A percentile compares a stretch with the other conserved stretches of the same genome.
phyloP scores from a whole-genome alignment of 192 early-diverging fungal genomes.

The Phlyctochytrium arcticum region DNA sequence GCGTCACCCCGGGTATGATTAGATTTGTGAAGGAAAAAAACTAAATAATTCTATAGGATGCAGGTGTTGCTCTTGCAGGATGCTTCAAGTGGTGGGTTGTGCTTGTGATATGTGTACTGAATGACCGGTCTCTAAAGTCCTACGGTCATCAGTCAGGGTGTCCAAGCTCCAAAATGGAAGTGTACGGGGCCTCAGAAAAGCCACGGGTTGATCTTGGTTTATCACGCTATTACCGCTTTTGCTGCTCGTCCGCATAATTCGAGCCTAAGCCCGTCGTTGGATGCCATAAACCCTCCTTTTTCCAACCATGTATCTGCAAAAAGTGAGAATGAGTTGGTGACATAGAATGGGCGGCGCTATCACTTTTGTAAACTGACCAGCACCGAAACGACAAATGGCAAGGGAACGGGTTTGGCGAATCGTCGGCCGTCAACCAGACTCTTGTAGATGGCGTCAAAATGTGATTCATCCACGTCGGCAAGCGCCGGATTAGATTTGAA shows the following conservation, averaged over 20 bases:
- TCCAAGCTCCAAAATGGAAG: too few relatives aligned
- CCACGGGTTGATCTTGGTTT: too few relatives aligned
- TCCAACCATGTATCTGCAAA: constrained; percentile 42
- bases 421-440: constrained; percentile 39
- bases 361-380: constrained; percentile 20
- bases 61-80: too few relatives aligned
- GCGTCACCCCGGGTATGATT: too few relatives aligned
- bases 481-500: constrained; percentile 31
- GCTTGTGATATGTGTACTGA: too few relatives aligned
- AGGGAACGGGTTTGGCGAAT: constrained; percentile 42
- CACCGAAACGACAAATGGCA: constrained; percentile 42
- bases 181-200: too few relatives aligned
- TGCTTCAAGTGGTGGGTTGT: too few relatives aligned
- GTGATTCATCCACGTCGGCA: constrained; percentile 31
- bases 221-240: too few relatives aligned
- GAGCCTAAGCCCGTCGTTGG: constrained; percentile 13
- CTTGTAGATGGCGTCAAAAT: constrained; percentile 44
- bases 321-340: neutral
- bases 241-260: neutral
- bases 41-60: too few relatives aligned
- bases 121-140: too few relatives aligned
- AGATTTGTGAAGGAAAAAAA: too few relatives aligned
- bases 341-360: neutral
- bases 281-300: constrained; percentile 40
- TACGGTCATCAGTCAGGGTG: too few relatives aligned